Evolutionary conservation across 208 protist species (phyloP).

Genomic region (Crithidia expoeki): DNA sequence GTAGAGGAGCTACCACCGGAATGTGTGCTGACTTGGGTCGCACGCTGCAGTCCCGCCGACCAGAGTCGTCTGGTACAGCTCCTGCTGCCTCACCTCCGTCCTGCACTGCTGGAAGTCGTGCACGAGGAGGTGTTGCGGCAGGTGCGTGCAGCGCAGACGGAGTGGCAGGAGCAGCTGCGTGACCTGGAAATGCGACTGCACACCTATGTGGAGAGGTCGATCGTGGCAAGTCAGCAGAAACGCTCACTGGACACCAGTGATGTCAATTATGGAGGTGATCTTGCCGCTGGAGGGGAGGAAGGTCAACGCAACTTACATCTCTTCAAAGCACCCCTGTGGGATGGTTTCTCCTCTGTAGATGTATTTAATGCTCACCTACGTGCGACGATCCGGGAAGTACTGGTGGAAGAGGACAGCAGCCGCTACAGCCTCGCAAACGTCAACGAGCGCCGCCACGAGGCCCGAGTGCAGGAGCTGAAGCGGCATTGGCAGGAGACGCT

Average conservation of each 20-base stretch:
- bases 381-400: conserved; percentile 41
- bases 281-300: neutral
- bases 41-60: conserved; percentile 22
- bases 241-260: neutral
- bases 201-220: conserved; percentile 11
- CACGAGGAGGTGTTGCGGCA: conserved; percentile 13
- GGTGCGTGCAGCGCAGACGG: neutral
- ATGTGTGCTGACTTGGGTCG: conserved; percentile 25
- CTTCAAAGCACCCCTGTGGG: conserved; percentile 6
- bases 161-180: conserved; percentile 16
- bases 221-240: neutral
- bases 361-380: conserved; percentile 60
- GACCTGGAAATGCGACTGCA: conserved; percentile 23
- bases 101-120: conserved; percentile 17
- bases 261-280: neutral
- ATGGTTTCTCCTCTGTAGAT: conserved; percentile 42
- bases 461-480: conserved; percentile 25
- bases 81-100: conserved; percentile 31
- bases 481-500: conserved; percentile 29
- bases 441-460: conserved; percentile 34
- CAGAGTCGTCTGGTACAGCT: conserved; percentile 30
- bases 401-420: conserved; percentile 50
- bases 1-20: conserved; percentile 1
- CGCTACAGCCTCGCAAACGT: conserved; percentile 33
- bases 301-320: neutral